Base-by-base conservation (phyloP, 768 basidiomycete species). In the Pholiota microspora region DNA sequence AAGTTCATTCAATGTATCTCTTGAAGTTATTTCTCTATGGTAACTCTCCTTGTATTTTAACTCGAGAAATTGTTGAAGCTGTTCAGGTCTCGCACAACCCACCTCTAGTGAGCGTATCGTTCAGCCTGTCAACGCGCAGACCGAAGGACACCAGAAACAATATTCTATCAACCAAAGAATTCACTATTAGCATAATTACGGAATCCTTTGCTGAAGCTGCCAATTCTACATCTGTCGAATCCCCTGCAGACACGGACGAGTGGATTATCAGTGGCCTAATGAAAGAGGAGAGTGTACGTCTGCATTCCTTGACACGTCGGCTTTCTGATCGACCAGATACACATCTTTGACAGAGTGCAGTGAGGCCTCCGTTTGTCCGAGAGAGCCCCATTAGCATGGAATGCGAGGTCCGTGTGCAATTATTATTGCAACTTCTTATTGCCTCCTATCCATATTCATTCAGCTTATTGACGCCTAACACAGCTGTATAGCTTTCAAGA, bases 171-270 rank as follows among this genome's bases (percentile, higher is more conserved):
- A 86, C 81, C 13, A 84, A 82, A 56, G 76, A 87, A 63, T 92
- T 92, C 67, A 84, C 83, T 7, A 80, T 86, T 47, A 87, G 82
- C 61, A 82, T 88, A 49, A 82, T 93, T 60, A 87, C 84, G 52
- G 86, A 90, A 66, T 69, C 81, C 0, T 81, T 85, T 59, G 69
- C 76, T 46, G 80, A 84, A 60, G 78, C 80, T 2, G 82, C 81
- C 7, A 85, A 86, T 62, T 67, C 70, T 46, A 72, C 77, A n/a
- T 73, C 81, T 7, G 74, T 82, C 21, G 82, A 86, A 53, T 75
- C 81, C 13, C 83, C 83, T 38, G 72, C 71, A 4, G 66, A 76
- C 40, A 71, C 75, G 25, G 73, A 81, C 61, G 83, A 85, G 67
- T 88, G 85, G 85, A 67, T 74, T 40, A 67, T 85, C 50, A 82